These are phyloP conservation scores for Earliella scabrosa DNA, from an alignment of 1,284 basidiomycete species.

Conservation along the genomic window DNA sequence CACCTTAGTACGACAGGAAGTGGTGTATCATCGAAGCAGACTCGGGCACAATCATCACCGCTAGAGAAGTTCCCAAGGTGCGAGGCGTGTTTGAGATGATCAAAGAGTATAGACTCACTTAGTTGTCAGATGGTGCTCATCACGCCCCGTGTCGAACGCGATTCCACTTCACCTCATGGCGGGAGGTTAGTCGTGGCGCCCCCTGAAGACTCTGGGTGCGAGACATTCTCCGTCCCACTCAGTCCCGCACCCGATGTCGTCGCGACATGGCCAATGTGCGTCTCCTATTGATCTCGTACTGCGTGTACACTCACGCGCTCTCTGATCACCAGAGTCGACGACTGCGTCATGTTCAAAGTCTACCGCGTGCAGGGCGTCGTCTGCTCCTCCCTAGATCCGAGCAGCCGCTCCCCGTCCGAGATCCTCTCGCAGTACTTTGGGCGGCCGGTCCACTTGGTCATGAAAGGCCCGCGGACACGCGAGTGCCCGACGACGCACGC, in stretches of 20 bases:
- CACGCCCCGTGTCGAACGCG: constrained; percentile 53
- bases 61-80: constrained; percentile 65
- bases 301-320: background rate
- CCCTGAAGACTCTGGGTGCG: constrained; percentile 58
- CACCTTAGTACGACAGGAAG: constrained; percentile 67
- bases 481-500: constrained; percentile 50
- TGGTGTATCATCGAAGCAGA: constrained; percentile 69
- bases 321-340: constrained; percentile 47
- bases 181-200: constrained; percentile 59
- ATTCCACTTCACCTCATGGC: constrained; percentile 47
- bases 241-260: constrained; percentile 53
- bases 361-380: constrained; percentile 66
- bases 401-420: constrained; percentile 45
- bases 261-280: constrained; percentile 59
- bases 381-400: constrained; percentile 44
- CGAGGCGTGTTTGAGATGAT: constrained; percentile 13
- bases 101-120: background rate
- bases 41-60: constrained; percentile 61
- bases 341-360: constrained; percentile 54
- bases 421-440: constrained; percentile 64
- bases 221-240: constrained; percentile 61
- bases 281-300: background rate
- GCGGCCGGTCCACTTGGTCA: constrained; percentile 61
- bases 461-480: constrained; percentile 66
- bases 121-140: constrained; percentile 66